phyloP scores from a whole-genome alignment of 1,284 basidiomycete genomes.

The Boletus austroedulis region DNA sequence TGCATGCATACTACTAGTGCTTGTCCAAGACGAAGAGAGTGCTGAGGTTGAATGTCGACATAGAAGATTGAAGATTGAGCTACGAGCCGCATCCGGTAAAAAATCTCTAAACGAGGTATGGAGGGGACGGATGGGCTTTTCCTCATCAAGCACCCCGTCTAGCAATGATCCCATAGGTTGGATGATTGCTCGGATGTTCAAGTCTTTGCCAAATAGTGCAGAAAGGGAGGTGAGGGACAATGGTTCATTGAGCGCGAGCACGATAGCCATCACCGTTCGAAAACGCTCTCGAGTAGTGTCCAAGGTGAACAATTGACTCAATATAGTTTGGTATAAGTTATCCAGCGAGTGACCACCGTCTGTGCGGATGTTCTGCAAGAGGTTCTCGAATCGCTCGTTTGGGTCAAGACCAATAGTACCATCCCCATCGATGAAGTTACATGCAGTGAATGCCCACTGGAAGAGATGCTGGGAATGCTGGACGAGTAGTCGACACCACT shows the following conservation, averaged over 20 bases:
- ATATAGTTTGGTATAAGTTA: background rate
- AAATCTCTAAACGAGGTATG: background rate
- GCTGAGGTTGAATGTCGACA: background rate
- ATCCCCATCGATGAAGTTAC: background rate
- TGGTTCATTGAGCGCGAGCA: slow-evolving; percentile 7
- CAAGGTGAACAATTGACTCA: background rate
- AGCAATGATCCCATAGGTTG: slow-evolving; percentile 5
- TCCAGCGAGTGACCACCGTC: background rate
- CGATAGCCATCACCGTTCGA: background rate
- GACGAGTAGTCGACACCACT: background rate
- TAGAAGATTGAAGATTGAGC: background rate
- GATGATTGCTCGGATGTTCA: background rate
- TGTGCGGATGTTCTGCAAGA: background rate
- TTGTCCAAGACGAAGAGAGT: background rate
- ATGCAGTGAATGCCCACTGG: background rate
- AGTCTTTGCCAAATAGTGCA: background rate
- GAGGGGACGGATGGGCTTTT: background rate
- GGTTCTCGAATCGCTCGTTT: background rate
- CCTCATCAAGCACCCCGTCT: background rate
- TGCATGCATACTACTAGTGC: background rate
- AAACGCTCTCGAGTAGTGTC: background rate
- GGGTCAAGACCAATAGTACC: background rate
- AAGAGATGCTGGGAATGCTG: background rate
- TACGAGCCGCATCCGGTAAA: background rate
- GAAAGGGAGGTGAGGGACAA: background rate